A percentile compares a stretch with the other conserved stretches of the same genome.
Conservation (phyloP, 2,329 filamentous ascomycete genomes). For the Colletotrichum australisinense region DNA sequence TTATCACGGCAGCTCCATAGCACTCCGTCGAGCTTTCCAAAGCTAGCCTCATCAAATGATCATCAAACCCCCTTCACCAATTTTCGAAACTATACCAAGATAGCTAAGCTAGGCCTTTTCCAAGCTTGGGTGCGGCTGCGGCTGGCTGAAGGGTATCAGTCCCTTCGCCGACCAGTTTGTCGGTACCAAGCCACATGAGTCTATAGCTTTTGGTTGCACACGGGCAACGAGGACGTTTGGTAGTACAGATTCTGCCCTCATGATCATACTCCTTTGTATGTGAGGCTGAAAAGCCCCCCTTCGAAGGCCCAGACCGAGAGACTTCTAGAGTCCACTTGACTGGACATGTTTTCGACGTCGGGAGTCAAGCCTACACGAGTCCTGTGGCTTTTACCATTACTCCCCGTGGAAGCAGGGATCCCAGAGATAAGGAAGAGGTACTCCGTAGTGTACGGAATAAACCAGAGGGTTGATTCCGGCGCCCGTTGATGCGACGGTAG, state of each 20-base stretch:
- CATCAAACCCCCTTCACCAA: background rate
- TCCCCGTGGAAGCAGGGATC: background rate
- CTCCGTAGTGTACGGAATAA: background rate
- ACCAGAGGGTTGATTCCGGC: conserved; percentile 6
- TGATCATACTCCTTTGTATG: background rate
- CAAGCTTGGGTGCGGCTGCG: conserved; percentile 1
- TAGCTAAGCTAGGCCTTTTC: background rate
- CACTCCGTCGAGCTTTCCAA: background rate
- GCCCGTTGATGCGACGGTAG: conserved; percentile 16
- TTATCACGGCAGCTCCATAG: conserved; percentile 1
- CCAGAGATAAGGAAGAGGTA: conserved; percentile 16
- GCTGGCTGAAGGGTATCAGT: background rate
- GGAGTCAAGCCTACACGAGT: background rate
- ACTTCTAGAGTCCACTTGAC: background rate
- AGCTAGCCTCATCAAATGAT: background rate
- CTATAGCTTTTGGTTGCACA: background rate
- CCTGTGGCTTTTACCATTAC: background rate
- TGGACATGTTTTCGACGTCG: background rate
- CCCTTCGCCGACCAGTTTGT: background rate
- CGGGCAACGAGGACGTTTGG: background rate
- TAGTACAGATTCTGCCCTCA: background rate
- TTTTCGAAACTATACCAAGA: background rate
- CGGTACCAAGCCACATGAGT: background rate
- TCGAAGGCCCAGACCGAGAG: background rate
- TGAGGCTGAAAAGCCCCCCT: background rate